These are phyloP conservation scores for Fusarium pseudograminearum DNA, from an alignment of 2,329 filamentous ascomycete genomes.

Conservation along the genomic window DNA sequence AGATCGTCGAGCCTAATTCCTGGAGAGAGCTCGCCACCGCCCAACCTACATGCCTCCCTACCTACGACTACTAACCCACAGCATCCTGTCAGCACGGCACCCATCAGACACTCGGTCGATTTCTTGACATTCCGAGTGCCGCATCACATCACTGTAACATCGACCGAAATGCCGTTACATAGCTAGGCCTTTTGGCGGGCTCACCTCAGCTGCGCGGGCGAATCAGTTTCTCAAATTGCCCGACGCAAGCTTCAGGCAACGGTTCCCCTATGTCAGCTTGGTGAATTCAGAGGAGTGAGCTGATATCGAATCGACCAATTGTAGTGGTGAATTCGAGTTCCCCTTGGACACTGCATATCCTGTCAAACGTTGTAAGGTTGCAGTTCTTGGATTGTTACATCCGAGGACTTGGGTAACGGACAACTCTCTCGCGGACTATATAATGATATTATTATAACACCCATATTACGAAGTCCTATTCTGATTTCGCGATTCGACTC, in stretches of 20 bases:
- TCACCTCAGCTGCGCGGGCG: constrained; percentile 30
- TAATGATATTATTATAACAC: not conserved
- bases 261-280: constrained; percentile 18
- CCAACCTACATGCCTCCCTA: not conserved
- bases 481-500: not conserved
- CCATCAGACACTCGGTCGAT: constrained; percentile 7
- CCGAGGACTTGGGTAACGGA: constrained; percentile 14
- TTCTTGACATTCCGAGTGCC: constrained; percentile 21
- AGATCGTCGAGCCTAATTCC: constrained; percentile 24
- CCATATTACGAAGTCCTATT: not conserved
- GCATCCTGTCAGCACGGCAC: constrained; percentile 10
- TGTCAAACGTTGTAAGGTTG: constrained; percentile 4
- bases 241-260: constrained; percentile 23
- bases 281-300: not conserved
- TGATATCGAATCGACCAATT: constrained; percentile 14
- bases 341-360: constrained; percentile 11
- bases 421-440: not conserved
- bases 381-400: constrained; percentile 24
- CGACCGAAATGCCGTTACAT: not conserved
- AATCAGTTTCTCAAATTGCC: constrained; percentile 12
- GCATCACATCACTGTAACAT: constrained; percentile 1
- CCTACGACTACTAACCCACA: not conserved
- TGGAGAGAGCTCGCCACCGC: constrained; percentile 29
- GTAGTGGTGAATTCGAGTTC: constrained; percentile 1
- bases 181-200: not conserved